phyloP scores from a whole-genome alignment of 2,329 filamentous ascomycete species.

The Penicillium sp. region DNA sequence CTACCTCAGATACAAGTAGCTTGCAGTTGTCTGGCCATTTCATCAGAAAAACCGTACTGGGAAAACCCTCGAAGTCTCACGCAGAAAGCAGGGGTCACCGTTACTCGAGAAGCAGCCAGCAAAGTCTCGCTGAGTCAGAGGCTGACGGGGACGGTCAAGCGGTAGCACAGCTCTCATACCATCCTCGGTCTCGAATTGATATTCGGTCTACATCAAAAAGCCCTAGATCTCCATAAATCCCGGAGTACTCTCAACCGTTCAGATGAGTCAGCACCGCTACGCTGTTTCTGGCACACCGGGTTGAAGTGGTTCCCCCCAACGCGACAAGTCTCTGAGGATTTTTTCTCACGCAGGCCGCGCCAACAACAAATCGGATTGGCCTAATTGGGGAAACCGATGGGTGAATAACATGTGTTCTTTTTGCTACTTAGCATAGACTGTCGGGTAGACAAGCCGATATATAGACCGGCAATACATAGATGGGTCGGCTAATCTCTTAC shows the following conservation, averaged over 20 bases:
- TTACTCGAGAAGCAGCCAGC: background rate
- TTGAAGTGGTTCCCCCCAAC: conserved; percentile 1
- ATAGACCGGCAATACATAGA: background rate
- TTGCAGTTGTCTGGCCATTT: background rate
- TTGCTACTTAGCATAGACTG: background rate
- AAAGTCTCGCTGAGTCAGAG: background rate
- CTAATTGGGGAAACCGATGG: background rate
- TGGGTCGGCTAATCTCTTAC: conserved; percentile 14
- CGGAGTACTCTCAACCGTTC: background rate
- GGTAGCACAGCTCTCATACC: background rate
- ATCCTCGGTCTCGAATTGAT: background rate
- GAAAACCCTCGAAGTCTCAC: background rate
- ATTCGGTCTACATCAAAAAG: background rate
- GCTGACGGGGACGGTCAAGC: background rate
- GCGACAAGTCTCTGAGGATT: too few relatives aligned
- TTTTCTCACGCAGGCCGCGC: background rate
- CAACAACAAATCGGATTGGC: background rate
- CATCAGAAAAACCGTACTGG: background rate
- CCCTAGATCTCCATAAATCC: background rate
- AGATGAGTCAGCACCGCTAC: conserved; percentile 7
- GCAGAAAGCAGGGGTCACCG: background rate
- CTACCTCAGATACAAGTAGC: background rate
- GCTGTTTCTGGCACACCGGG: conserved; percentile 14
- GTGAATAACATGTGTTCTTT: background rate
- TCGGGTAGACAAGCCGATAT: background rate